Evolutionary conservation across 768 basidiomycete species (phyloP).

Genomic region (Polyporus arcularius): DNA sequence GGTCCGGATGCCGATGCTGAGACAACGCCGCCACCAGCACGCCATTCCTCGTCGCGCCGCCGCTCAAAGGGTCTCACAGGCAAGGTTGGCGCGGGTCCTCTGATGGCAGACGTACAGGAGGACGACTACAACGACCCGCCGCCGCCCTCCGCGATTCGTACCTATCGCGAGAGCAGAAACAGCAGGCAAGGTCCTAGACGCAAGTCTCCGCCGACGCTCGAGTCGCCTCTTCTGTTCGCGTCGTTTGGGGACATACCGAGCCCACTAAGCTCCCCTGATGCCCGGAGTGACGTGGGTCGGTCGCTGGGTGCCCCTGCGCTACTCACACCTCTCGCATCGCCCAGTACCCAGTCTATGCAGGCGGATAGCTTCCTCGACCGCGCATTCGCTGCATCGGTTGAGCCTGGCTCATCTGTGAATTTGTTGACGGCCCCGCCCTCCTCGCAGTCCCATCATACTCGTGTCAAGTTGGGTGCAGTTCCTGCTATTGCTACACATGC

Average conservation of each 20-base stretch:
- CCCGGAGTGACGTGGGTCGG: neutral
- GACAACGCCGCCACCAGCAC: neutral
- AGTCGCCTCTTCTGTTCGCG: slow-evolving; percentile 2
- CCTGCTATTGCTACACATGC: slow-evolving; percentile 8
- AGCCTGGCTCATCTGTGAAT: slow-evolving; percentile 23
- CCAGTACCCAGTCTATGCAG: slow-evolving; percentile 6
- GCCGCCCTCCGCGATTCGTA: slow-evolving; percentile 36
- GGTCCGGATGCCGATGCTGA: slow-evolving; percentile 18
- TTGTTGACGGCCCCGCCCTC: slow-evolving; percentile 16
- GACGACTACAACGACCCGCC: slow-evolving; percentile 42
- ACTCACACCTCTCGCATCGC: neutral
- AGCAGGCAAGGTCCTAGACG: slow-evolving; percentile 2
- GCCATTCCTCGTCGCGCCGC: slow-evolving; percentile 3
- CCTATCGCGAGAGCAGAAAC: slow-evolving; percentile 29
- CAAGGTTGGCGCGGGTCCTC: slow-evolving; percentile 18
- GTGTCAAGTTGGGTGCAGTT: slow-evolving; percentile 13
- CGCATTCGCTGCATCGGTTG: slow-evolving; percentile 21
- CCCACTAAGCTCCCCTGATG: slow-evolving; percentile 13
- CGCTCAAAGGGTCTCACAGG: neutral
- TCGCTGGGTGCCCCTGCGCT: too few relatives aligned
- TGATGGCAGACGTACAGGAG: slow-evolving; percentile 15
- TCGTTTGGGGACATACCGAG: slow-evolving; percentile 6
- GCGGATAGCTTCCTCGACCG: slow-evolving; percentile 28
- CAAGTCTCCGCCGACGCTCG: neutral
- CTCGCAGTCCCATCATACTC: slow-evolving; percentile 26